Conservation (phyloP, 805 yeast species). For the Nakazawaea populi region DNA sequence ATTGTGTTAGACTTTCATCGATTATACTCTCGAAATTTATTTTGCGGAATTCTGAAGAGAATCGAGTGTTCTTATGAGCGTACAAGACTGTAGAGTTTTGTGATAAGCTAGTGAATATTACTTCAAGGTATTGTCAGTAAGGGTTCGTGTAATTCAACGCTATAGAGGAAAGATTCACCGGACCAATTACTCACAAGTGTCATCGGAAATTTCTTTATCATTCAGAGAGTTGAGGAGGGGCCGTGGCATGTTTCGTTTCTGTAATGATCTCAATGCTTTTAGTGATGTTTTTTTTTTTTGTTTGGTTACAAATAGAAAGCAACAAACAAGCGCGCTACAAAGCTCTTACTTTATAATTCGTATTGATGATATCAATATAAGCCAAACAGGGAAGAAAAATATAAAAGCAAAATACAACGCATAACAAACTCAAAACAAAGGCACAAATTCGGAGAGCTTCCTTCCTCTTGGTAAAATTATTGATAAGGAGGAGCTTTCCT, state of each 20-base stretch:
- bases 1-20: slow-evolving; percentile 47
- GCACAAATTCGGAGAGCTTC: not conserved
- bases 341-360: not conserved
- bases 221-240: too few relatives aligned
- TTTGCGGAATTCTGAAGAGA: slow-evolving; percentile 31
- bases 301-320: not conserved
- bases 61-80: slow-evolving; percentile 45
- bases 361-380: not conserved
- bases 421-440: not conserved
- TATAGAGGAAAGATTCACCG: too few relatives aligned
- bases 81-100: slow-evolving; percentile 54
- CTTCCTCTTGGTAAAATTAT: not conserved
- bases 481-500: not conserved
- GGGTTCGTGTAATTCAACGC: too few relatives aligned
- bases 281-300: not conserved
- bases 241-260: too few relatives aligned
- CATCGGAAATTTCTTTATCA: too few relatives aligned
- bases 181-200: too few relatives aligned
- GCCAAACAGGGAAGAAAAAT: not conserved
- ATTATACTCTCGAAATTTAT: slow-evolving; percentile 49
- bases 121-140: slow-evolving; percentile 15
- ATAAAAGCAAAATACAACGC: slow-evolving; percentile 1
- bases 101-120: slow-evolving; percentile 42
- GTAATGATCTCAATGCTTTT: not conserved
- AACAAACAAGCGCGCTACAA: too few relatives aligned